phyloP scores from a whole-genome alignment of 805 yeast genomes.

The Barnettozyma siamensis region DNA sequence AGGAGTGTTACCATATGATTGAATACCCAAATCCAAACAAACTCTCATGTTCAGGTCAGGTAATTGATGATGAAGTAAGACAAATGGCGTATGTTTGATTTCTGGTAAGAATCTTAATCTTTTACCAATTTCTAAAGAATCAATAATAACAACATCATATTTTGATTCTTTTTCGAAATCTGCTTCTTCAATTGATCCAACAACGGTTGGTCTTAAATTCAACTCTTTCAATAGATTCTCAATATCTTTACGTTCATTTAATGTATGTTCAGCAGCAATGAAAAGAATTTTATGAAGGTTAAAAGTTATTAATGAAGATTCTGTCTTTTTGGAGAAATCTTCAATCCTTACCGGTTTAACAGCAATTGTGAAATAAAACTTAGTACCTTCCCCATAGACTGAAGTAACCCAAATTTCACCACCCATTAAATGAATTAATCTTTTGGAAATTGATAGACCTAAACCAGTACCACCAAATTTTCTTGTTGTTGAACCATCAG shows the following conservation, averaged over 20 bases:
- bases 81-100: slow-evolving; percentile 80
- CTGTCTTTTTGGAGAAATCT: slow-evolving; percentile 50
- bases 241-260: slow-evolving; percentile 43
- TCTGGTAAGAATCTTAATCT: slow-evolving; percentile 63
- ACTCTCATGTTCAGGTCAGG: slow-evolving; percentile 76
- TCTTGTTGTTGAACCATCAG: slow-evolving; percentile 89
- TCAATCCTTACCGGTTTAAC: slow-evolving; percentile 56
- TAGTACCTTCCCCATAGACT: slow-evolving; percentile 72
- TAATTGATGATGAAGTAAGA: slow-evolving; percentile 66
- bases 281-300: slow-evolving; percentile 63
- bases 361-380: slow-evolving; percentile 73
- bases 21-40: slow-evolving; percentile 80
- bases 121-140: slow-evolving; percentile 68
- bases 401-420: slow-evolving; percentile 91
- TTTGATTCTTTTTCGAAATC: slow-evolving; percentile 43
- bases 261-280: slow-evolving; percentile 58
- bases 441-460: slow-evolving; percentile 85
- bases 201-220: slow-evolving; percentile 59
- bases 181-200: slow-evolving; percentile 50
- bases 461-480: slow-evolving; percentile 91
- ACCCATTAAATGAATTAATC: slow-evolving; percentile 84
- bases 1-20: slow-evolving; percentile 85
- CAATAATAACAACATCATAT: slow-evolving; percentile 78
- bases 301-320: slow-evolving; percentile 68
- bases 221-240: slow-evolving; percentile 45